A percentile compares a stretch with the other conserved stretches of the same genome.
phyloP scores from a whole-genome alignment of 1,139 yeast species.

The Starmera stellimalicola region DNA sequence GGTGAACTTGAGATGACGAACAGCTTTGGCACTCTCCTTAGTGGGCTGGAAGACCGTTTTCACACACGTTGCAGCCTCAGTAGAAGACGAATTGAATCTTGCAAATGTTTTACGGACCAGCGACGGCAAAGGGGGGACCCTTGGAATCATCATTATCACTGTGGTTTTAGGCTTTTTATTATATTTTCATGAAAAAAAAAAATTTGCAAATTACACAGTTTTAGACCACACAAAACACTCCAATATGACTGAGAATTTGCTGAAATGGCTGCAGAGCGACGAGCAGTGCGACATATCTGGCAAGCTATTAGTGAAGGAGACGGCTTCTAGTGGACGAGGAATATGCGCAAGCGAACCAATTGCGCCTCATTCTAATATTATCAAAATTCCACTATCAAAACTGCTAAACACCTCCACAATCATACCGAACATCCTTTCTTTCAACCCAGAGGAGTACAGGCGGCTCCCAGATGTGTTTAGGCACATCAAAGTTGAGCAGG shows the following conservation, averaged over 20 bases:
- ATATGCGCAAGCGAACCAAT: slow-evolving; percentile 35
- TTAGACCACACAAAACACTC: no score
- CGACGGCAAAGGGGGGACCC: no score
- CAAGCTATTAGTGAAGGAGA: slow-evolving; percentile 19
- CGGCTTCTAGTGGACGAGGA: slow-evolving; percentile 52
- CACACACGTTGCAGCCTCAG: no score
- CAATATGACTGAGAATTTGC: no score
- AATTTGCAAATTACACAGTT: no score
- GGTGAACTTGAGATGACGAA: slow-evolving; percentile 58
- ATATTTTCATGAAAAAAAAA: no score
- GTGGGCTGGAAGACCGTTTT: slow-evolving; percentile 21
- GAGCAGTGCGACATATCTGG: not conserved
- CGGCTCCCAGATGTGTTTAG: slow-evolving; percentile 15
- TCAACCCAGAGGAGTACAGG: slow-evolving; percentile 16
- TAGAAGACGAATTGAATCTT: no score
- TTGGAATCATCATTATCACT: no score
- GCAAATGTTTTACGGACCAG: no score
- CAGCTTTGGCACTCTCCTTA: slow-evolving; percentile 25
- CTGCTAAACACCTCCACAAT: slow-evolving; percentile 56
- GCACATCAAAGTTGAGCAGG: slow-evolving; percentile 16
- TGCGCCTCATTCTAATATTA: slow-evolving; percentile 31
- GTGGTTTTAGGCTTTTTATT: no score
- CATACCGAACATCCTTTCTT: slow-evolving; percentile 30
- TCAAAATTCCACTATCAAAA: slow-evolving; percentile 48
- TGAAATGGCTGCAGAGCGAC: not conserved